Percentiles rank a stretch among this genome's conserved stretches.
Evolutionary conservation across 2,329 filamentous ascomycete genomes (phyloP).

Genomic region (Thielaviopsis cerberus): DNA sequence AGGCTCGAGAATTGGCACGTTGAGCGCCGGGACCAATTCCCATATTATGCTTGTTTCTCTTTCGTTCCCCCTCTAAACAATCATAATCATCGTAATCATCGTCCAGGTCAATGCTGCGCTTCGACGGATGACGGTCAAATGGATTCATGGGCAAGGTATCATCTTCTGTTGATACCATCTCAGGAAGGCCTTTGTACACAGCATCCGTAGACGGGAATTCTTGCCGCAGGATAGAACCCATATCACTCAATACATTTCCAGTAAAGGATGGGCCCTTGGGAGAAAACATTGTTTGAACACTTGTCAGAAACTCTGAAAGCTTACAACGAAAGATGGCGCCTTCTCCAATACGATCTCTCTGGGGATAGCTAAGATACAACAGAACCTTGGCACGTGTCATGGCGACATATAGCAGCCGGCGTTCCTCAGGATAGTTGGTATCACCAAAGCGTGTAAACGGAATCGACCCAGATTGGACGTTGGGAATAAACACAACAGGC

Average conservation of each 20-base stretch:
- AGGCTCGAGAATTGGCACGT: slow-evolving; percentile 19
- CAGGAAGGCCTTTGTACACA: slow-evolving; percentile 34
- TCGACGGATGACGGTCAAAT: slow-evolving; percentile 14
- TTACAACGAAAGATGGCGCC: slow-evolving; percentile 2
- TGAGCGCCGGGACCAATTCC: slow-evolving; percentile 13
- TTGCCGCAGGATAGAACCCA: slow-evolving; percentile 54
- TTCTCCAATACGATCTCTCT: not conserved
- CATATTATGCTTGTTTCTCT: slow-evolving; percentile 16
- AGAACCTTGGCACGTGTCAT: slow-evolving; percentile 86
- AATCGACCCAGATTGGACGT: slow-evolving; percentile 75
- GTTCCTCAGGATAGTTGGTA: slow-evolving; percentile 51
- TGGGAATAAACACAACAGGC: slow-evolving; percentile 86
- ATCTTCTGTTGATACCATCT: slow-evolving; percentile 43
- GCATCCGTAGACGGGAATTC: slow-evolving; percentile 35
- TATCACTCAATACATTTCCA: slow-evolving; percentile 39
- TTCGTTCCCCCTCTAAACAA: slow-evolving; percentile 14
- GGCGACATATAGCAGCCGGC: slow-evolving; percentile 77
- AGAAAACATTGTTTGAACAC: slow-evolving; percentile 22
- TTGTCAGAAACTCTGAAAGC: slow-evolving; percentile 16
- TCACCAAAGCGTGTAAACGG: slow-evolving; percentile 78
- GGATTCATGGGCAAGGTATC: slow-evolving; percentile 46
- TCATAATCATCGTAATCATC: not conserved
- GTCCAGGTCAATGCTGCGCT: no score
- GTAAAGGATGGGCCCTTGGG: slow-evolving; percentile 53
- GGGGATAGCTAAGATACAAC: slow-evolving; percentile 67